Evolutionary conservation across 495 filamentous ascomycete species (phyloP).

Genomic region (Lepraria neglecta): DNA sequence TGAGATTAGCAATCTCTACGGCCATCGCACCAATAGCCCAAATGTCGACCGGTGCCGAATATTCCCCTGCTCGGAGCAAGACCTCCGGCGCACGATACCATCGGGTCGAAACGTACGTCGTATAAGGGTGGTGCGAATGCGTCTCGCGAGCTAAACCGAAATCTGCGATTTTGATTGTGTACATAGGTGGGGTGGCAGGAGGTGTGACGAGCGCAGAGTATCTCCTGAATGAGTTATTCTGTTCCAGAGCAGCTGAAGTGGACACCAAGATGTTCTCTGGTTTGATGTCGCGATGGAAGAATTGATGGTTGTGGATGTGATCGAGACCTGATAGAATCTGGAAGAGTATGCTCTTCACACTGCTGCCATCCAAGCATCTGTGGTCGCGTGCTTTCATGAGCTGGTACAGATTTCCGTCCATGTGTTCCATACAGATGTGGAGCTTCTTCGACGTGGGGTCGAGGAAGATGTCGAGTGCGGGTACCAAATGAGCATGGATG

Average conservation of each 20-base stretch:
- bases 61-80: slow-evolving; percentile 87
- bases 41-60: slow-evolving; percentile 96
- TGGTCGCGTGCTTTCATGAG: slow-evolving; percentile 97
- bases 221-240: slow-evolving; percentile 69
- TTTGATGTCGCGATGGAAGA: slow-evolving; percentile 99
- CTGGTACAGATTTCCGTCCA: slow-evolving; percentile 99
- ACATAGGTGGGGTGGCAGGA: slow-evolving; percentile 84
- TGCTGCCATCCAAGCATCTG: slow-evolving; percentile 80
- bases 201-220: slow-evolving; percentile 93
- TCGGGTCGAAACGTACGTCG: slow-evolving; percentile 95
- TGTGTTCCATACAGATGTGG: slow-evolving; percentile 99
- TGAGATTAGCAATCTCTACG: slow-evolving; percentile 94
- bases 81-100: slow-evolving; percentile 99
- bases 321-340: slow-evolving; percentile 95
- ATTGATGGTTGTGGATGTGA: slow-evolving; percentile 93
- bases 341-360: slow-evolving; percentile 95
- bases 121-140: slow-evolving; percentile 91
- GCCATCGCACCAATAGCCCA: slow-evolving; percentile 99
- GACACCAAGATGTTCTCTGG: slow-evolving; percentile 98
- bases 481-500: slow-evolving; percentile 82
- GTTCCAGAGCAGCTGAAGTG: slow-evolving; percentile 77
- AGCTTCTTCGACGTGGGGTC: slow-evolving; percentile 92
- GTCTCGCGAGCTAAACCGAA: slow-evolving; percentile 98
- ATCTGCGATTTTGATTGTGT: slow-evolving; percentile 98
- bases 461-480: slow-evolving; percentile 96